Base-by-base conservation (phyloP, 805 yeast species). In the Kodamaea nitidulidarum region DNA sequence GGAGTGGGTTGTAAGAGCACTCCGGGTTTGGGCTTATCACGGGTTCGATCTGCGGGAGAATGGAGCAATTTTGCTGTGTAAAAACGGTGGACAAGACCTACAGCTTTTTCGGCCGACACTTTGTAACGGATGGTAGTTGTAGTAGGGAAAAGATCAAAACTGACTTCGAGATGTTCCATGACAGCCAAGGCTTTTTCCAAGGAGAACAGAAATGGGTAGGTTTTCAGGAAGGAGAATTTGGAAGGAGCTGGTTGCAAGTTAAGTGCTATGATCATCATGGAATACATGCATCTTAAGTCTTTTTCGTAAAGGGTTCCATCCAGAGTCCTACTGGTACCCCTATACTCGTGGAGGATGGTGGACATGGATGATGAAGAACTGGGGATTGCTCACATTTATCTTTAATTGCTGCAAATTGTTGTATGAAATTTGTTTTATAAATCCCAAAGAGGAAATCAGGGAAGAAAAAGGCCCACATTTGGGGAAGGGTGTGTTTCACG, bases 1-100 rank as follows among this genome's bases (percentile, higher is more conserved):
- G 97, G 88, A 0, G 96, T 87, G 3, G 96, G 95, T 54, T 91
- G 97, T 20, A 87, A 54, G 2, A 66, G 43, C 0, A 68, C 63
- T 3, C 60, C 64, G 0, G 52, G 60, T 36, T 71, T 72, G 4
- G 80, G 70, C 30, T 55, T 61, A 10, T 55, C 46, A 31, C 84
- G 55, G 0, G 95, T 87, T 50, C 91, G 65, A 45, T 84, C 88
- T 2, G 76, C 75, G 0, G 95, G 95, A 10, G 77, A 75, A 54
- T 88, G 95, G 7, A 88, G 48, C 1, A 87, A 59, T 45, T 77
- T 79, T 0, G 86, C 82, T 2, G 65, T 63, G 68, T 75, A 78
- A 51, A 81, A 84, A 17, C 64, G 57, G 24, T 61, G 61, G 3
- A 84, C 39, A 10, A 83, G 54, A 1, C 65, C 62, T 4, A 49